Evolutionary conservation across 23 red algal genomes (phyloP).

Genomic region (Gracilaria caudata): DNA sequence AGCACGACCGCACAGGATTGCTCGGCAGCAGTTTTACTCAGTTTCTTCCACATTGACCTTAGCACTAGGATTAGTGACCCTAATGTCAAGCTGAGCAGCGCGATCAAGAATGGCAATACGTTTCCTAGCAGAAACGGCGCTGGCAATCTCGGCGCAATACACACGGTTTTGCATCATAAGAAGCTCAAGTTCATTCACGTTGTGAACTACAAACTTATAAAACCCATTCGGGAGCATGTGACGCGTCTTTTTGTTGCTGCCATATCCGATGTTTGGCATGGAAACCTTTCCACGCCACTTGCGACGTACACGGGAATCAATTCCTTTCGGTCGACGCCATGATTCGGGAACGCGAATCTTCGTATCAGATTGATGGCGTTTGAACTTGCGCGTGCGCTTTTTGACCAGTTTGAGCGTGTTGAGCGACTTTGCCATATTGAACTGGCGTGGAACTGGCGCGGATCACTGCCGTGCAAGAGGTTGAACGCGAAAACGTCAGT

Average conservation of each 20-base stretch:
- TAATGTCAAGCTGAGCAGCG: constrained; percentile 85
- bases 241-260: constrained; percentile 84
- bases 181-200: constrained; percentile 86
- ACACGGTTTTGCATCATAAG: constrained; percentile 95
- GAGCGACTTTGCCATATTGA: constrained; percentile 47
- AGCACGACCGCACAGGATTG: constrained; percentile 2
- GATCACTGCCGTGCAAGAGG: neutral
- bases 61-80: constrained; percentile 85
- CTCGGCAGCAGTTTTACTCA: constrained; percentile 55
- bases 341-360: constrained; percentile 87
- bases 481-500: neutral
- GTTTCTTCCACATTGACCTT: constrained; percentile 76
- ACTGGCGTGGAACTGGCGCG: neutral
- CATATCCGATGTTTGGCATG: constrained; percentile 99
- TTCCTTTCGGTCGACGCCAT: constrained; percentile 97
- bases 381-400: constrained; percentile 97
- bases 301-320: constrained; percentile 94
- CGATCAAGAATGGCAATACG: constrained; percentile 88
- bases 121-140: constrained; percentile 85
- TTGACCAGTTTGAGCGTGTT: constrained; percentile 85
- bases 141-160: constrained; percentile 91
- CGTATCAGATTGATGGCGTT: constrained; percentile 86
- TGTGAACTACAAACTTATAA: constrained; percentile 92
- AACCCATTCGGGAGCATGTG: constrained; percentile 97
- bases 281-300: constrained; percentile 88